Base-by-base conservation (phyloP, 148 eudicot species). In the Silene conica region DNA sequence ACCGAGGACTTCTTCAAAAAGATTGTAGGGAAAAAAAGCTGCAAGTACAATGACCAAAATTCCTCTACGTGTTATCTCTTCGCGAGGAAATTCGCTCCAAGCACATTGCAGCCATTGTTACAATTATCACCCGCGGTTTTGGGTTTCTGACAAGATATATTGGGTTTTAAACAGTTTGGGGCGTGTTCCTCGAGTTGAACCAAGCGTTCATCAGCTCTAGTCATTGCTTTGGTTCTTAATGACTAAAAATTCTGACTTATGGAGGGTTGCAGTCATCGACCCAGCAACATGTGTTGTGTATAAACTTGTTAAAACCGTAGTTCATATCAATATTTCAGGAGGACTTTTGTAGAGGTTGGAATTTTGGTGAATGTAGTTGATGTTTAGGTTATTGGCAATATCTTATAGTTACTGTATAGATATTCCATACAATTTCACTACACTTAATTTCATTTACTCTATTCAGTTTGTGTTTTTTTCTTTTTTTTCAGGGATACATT, bases 21-120 rank as follows among this genome's bases (percentile, higher is more conserved):
- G 75, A 61, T 88, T 3, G 41, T 45, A 5, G 83, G 76, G 56
- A 77, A 67, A 22, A 78, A 77, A 7, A 79, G 7, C 14, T 92
- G 97, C 69, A 12, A 63, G 1, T 92, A 92, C 78, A 90, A 92
- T 60, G 86, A 76, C 67, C 79, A 76, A 61, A 77, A 79, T 4
- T 63, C 88, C 12, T 81, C 92, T 0, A 38, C 76, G 6, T 92
- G 97, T 59, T 82, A 23, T 77, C 92, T 92, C 28, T 92, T 92
- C 63, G 97, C 85, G 0, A 86, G 96, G 73, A 92, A 92, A 70
- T 90, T 92, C 41, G 85, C 97, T 16, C 97, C 97, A 0, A 90
- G 87, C 25, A 67, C 92, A 9, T 79, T 90, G 87, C 85, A 88
- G 67, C 91, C 96, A n/a, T 80, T 92, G 78, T 69, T 87, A 62